phyloP scores from a whole-genome alignment of 2,329 filamentous ascomycete species.

The Mariannaea sp. region DNA sequence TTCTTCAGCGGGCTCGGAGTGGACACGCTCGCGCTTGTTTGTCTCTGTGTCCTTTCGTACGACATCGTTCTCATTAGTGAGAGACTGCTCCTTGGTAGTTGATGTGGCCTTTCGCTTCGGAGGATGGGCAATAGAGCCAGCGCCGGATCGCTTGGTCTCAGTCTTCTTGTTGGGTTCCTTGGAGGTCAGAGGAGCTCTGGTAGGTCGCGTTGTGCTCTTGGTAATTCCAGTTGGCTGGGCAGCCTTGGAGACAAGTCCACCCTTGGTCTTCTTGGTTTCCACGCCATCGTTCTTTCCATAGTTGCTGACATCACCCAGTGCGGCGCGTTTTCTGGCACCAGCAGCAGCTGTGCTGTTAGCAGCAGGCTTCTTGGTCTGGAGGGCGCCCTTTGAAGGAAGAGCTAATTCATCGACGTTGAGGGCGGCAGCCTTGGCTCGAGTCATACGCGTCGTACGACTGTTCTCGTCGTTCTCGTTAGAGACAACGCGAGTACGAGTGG shows the following conservation, averaged over 20 bases:
- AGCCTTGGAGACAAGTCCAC: constrained; percentile 77
- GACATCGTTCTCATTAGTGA: constrained; percentile 69
- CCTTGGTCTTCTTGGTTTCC: constrained; percentile 79
- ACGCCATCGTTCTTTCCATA: constrained; percentile 76
- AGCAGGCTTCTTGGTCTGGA: constrained; percentile 72
- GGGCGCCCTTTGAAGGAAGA: constrained; percentile 62
- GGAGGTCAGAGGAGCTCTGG: constrained; percentile 64
- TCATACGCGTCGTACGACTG: constrained; percentile 77
- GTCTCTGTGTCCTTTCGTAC: constrained; percentile 67
- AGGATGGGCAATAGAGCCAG: constrained; percentile 65
- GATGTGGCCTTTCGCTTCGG: constrained; percentile 70
- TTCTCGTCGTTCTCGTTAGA: constrained; percentile 98
- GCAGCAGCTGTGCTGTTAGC: constrained; percentile 55
- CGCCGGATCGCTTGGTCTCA: constrained; percentile 71
- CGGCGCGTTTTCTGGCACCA: constrained; percentile 72
- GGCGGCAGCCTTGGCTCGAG: constrained; percentile 87
- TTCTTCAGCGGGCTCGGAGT: constrained; percentile 22
- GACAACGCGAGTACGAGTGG: constrained; percentile 73
- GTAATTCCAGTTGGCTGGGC: constrained; percentile 81
- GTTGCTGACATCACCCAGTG: constrained; percentile 94
- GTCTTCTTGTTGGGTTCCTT: constrained; percentile 73
- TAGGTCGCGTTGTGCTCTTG: constrained; percentile 64
- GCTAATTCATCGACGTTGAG: constrained; percentile 66
- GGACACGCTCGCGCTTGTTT: constrained; percentile 55
- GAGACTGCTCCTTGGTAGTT: constrained; percentile 60